Evolutionary conservation across 139 green algal genomes (phyloP).

Genomic region (Chlamydomonas incerta): DNA sequence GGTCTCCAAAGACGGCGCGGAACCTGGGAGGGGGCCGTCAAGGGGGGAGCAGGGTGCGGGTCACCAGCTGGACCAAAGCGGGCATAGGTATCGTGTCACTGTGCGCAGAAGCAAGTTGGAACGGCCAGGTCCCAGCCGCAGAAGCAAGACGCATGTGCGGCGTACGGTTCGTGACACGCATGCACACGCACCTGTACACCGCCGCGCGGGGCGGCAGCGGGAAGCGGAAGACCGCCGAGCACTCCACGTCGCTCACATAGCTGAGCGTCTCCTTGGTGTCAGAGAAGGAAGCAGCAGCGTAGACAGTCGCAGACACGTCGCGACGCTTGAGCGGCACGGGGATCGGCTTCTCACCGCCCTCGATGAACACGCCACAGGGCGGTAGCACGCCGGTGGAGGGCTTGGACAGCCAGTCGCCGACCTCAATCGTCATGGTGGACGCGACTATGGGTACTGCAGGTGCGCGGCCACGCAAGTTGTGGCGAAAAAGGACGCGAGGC

Average conservation of each 20-base stretch:
- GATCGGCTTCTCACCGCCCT: not conserved
- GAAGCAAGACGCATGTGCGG: too few species aligned
- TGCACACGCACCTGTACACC: slow-evolving; percentile 34
- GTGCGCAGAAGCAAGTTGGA: too few species aligned
- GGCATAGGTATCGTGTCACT: too few species aligned
- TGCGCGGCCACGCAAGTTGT: too few species aligned
- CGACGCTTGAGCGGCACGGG: slow-evolving; percentile 19
- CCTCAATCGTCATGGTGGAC: slow-evolving; percentile 3
- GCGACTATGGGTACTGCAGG: too few species aligned
- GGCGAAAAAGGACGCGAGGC: too few species aligned
- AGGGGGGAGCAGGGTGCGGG: not conserved
- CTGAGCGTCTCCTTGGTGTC: slow-evolving; percentile 42
- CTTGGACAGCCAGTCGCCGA: slow-evolving; percentile 23
- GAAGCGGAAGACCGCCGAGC: slow-evolving; percentile 43
- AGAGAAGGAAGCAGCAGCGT: not conserved
- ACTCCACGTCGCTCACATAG: slow-evolving; percentile 40
- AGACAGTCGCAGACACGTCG: slow-evolving; percentile 8
- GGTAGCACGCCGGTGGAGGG: not conserved
- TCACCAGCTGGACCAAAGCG: too few species aligned
- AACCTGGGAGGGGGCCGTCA: slow-evolving; percentile 5
- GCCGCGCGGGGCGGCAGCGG: slow-evolving; percentile 39
- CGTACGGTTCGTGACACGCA: too few species aligned
- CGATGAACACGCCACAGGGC: not conserved
- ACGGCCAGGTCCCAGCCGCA: too few species aligned
- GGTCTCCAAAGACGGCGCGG: slow-evolving; percentile 25